Conservation (phyloP, 2,329 filamentous ascomycete species). For the Cryoendolithus antarcticus region DNA sequence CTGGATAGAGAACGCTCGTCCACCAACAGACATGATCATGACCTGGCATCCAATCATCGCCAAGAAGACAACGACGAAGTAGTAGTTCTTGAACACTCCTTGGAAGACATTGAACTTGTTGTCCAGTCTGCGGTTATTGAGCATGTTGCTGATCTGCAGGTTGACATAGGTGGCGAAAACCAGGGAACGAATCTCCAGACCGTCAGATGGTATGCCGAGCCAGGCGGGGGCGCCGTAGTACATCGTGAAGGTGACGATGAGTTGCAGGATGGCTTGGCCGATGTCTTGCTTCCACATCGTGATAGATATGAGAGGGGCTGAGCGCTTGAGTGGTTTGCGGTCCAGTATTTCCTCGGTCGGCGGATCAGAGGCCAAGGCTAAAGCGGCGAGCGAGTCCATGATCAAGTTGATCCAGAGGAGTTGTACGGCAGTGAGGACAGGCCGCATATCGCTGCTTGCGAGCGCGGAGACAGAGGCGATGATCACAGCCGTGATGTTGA, state of each 20-base stretch:
- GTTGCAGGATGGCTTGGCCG: constrained; percentile 81
- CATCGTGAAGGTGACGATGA: constrained; percentile 64
- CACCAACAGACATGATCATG: constrained; percentile 80
- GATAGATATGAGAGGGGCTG: constrained; percentile 63
- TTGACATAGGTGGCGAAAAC: constrained; percentile 98
- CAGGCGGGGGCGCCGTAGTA: constrained; percentile 60
- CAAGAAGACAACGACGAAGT: constrained; percentile 74
- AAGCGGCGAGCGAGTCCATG: constrained; percentile 92
- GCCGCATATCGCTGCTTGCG: constrained; percentile 52
- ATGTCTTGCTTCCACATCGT: constrained; percentile 99
- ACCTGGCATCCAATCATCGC: constrained; percentile 84
- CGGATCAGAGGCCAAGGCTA: constrained; percentile 80
- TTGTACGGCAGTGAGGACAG: constrained; percentile 79
- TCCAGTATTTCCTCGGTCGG: constrained; percentile 69
- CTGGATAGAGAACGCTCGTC: constrained; percentile 64
- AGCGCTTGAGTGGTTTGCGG: constrained; percentile 65
- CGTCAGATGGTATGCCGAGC: constrained; percentile 42
- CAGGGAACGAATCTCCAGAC: constrained; percentile 55
- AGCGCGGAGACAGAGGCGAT: constrained; percentile 83
- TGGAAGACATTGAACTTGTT: constrained; percentile 95
- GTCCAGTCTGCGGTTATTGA: constrained; percentile 91
- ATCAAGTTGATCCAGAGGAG: constrained; percentile 94
- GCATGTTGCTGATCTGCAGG: constrained; percentile 99
- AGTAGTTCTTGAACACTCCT: constrained; percentile 69
- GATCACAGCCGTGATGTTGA: constrained; percentile 82